These are phyloP conservation scores for Bolboschoenus planiculmis DNA, from an alignment of 176 grass and related monocot genomes.

Conservation along the genomic window DNA sequence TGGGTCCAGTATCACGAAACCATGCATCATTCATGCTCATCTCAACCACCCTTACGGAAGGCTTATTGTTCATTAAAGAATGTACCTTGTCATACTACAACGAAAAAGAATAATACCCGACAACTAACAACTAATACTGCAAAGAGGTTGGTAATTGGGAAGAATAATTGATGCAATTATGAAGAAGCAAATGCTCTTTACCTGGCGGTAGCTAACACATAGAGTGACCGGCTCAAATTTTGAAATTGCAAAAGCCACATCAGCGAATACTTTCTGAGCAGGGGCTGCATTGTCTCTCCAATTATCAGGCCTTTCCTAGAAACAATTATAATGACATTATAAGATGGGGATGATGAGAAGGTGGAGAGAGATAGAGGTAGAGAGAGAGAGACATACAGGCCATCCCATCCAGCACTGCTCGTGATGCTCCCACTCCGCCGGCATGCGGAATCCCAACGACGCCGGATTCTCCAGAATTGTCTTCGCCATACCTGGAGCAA, in stretches of 20 bases:
- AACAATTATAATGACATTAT: conserved; percentile 10
- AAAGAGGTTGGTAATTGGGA: neutral
- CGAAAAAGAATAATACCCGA: neutral
- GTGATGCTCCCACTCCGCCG: conserved; percentile 90
- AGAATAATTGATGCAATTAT: neutral
- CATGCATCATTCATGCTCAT: conserved; percentile 97
- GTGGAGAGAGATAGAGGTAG: neutral
- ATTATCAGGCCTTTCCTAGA: conserved; percentile 79
- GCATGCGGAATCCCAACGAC: conserved; percentile 69
- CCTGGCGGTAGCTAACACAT: conserved; percentile 63
- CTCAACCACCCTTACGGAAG: conserved; percentile 78
- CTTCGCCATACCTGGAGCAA: conserved; percentile 31
- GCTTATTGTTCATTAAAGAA: conserved; percentile 37
- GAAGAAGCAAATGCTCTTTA: conserved; percentile 7
- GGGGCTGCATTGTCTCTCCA: conserved; percentile 67
- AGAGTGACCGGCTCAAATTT: conserved; percentile 76
- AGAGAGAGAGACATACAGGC: conserved; percentile 41
- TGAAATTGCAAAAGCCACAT: conserved; percentile 59
- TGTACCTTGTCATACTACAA: conserved; percentile 50
- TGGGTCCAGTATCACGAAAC: conserved; percentile 94
- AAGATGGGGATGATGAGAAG: neutral
- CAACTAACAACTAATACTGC: neutral
- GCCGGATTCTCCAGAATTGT: conserved; percentile 29
- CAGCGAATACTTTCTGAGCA: conserved; percentile 44
- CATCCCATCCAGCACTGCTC: conserved; percentile 92